Percentiles rank a stretch among this genome's conserved stretches.
Evolutionary conservation across 768 basidiomycete species (phyloP).

Genomic region (Rhizopogon roseolus): DNA sequence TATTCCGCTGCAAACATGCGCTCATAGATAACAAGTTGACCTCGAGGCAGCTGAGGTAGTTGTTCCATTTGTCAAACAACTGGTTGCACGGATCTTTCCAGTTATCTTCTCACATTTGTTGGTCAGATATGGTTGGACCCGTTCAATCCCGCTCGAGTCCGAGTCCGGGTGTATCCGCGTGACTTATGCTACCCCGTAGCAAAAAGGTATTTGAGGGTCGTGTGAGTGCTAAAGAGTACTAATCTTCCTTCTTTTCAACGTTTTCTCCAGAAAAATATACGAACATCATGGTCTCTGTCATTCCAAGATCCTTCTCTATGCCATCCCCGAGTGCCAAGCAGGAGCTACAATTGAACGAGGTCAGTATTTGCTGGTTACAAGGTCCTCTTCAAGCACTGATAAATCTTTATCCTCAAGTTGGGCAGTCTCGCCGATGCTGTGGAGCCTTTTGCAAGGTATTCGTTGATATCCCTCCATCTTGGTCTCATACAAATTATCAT

Average conservation of each 20-base stretch:
- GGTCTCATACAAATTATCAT: background rate
- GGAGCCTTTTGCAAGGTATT: slow-evolving; percentile 55
- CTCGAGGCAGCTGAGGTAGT: background rate
- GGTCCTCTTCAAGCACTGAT: slow-evolving; percentile 4
- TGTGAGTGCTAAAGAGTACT: slow-evolving; percentile 7
- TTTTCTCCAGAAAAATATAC: slow-evolving; percentile 5
- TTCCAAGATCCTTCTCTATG: slow-evolving; percentile 13
- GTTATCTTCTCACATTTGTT: background rate
- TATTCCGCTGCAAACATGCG: background rate
- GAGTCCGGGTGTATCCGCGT: slow-evolving; percentile 13
- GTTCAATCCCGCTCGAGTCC: slow-evolving; percentile 9
- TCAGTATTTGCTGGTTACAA: slow-evolving; percentile 11
- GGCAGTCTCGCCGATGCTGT: slow-evolving; percentile 53
- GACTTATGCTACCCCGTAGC: slow-evolving; percentile 1
- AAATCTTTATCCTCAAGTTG: slow-evolving; percentile 32
- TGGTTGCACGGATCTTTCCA: background rate
- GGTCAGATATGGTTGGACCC: slow-evolving; percentile 3
- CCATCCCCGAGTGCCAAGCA: slow-evolving; percentile 8
- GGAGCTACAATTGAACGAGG: slow-evolving; percentile 34
- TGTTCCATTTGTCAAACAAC: background rate
- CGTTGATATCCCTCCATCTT: background rate
- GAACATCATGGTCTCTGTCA: slow-evolving; percentile 26
- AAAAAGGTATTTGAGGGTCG: slow-evolving; percentile 5
- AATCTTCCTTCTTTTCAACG: background rate
- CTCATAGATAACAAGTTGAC: background rate